Percentiles rank a stretch among this genome's conserved stretches.
Conservation (phyloP, 768 basidiomycete genomes). For the Cantharellus anzutake region DNA sequence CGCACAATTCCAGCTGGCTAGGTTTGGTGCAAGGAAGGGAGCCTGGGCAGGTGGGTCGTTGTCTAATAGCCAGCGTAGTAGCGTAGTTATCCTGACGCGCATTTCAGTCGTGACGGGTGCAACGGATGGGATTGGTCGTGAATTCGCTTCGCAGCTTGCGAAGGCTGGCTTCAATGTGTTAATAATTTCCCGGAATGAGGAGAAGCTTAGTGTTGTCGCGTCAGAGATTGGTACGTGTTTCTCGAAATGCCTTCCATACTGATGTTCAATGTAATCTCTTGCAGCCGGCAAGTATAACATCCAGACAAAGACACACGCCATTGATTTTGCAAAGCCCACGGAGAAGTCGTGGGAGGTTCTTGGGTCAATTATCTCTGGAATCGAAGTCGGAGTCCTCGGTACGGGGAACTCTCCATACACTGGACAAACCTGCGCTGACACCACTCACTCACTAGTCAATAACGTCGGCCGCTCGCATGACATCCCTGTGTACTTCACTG, state of each 20-base stretch:
- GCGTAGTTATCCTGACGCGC: neutral
- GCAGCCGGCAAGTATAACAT: slow-evolving; percentile 23
- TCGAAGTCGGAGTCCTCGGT: slow-evolving; percentile 71
- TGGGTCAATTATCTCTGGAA: slow-evolving; percentile 23
- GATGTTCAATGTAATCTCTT: slow-evolving; percentile 18
- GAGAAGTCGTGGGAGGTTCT: slow-evolving; percentile 31
- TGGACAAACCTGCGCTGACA: neutral
- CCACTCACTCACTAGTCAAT: slow-evolving; percentile 41
- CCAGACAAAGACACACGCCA: slow-evolving; percentile 40
- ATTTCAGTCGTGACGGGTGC: slow-evolving; percentile 70
- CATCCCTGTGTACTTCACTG: slow-evolving; percentile 69
- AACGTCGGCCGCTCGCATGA: slow-evolving; percentile 86
- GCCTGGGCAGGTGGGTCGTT: slow-evolving; percentile 56
- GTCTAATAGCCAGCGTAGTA: neutral
- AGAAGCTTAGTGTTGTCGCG: slow-evolving; percentile 42
- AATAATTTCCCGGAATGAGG: slow-evolving; percentile 57
- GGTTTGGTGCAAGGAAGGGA: slow-evolving; percentile 39
- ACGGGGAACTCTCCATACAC: slow-evolving; percentile 12
- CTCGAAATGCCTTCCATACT: neutral
- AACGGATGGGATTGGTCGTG: slow-evolving; percentile 89
- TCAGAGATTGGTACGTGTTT: slow-evolving; percentile 44
- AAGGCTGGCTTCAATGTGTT: slow-evolving; percentile 75
- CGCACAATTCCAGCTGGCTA: slow-evolving; percentile 32
- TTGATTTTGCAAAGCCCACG: slow-evolving; percentile 50
- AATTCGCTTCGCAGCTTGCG: slow-evolving; percentile 80